phyloP scores from a whole-genome alignment of 768 basidiomycete genomes.

The Trametes coccinea region DNA sequence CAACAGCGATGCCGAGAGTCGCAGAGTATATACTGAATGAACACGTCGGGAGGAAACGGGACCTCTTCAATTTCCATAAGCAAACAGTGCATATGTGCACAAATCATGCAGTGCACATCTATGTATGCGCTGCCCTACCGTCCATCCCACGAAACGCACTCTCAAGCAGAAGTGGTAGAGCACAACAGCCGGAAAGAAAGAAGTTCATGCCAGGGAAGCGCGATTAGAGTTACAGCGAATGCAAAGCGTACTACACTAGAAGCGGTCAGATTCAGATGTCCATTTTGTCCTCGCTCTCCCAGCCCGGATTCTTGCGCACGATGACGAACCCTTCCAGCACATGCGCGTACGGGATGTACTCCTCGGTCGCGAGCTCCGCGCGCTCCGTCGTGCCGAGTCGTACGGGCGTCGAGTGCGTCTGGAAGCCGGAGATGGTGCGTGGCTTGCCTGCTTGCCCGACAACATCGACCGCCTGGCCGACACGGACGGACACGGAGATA shows the following conservation, averaged over 20 bases:
- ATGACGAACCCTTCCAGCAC: conserved; percentile 94
- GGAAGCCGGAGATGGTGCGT: conserved; percentile 95
- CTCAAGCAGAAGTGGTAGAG: too few species aligned
- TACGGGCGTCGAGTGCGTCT: conserved; percentile 96
- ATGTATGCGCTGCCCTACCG: too few species aligned
- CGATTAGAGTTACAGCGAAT: conserved; percentile 22
- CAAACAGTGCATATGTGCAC: too few species aligned
- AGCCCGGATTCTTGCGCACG: conserved; percentile 89
- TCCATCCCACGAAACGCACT: too few species aligned
- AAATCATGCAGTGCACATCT: too few species aligned
- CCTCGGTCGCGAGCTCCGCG: conserved; percentile 95
- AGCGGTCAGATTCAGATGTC: conserved; percentile 37
- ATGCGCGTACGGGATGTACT: conserved; percentile 87
- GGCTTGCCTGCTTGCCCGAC: conserved; percentile 98
- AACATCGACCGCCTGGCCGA: conserved; percentile 95
- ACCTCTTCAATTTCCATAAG: too few species aligned
- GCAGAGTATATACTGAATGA: too few species aligned
- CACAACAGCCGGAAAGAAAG: background rate
- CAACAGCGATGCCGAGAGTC: too few species aligned
- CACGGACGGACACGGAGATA: conserved; percentile 88
- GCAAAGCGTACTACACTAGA: conserved; percentile 21
- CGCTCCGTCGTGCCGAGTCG: conserved; percentile 92
- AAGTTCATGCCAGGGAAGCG: background rate
- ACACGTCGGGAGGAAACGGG: too few species aligned
- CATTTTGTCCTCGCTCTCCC: conserved; percentile 85